phyloP scores from a whole-genome alignment of 768 basidiomycete genomes.

The Mycena floridula region DNA sequence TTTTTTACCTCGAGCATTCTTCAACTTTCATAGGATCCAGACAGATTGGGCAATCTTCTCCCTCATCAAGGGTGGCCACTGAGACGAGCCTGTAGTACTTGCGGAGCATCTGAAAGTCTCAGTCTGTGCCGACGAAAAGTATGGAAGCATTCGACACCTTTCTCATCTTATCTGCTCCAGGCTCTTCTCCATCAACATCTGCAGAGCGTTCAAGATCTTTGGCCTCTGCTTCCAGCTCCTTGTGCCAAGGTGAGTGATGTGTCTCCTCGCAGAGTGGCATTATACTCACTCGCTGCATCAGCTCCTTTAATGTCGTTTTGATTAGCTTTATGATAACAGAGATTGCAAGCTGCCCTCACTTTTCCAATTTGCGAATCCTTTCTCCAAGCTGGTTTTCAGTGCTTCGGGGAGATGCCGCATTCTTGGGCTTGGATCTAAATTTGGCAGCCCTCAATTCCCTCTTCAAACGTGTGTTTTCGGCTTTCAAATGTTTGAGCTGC shows the following conservation, averaged over 20 bases:
- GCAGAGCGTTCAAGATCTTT: slow-evolving; percentile 24
- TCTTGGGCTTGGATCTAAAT: too few relatives aligned
- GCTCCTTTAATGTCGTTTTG: not conserved
- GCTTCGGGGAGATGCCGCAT: not conserved
- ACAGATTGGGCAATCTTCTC: slow-evolving; percentile 35
- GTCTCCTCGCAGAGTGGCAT: not conserved
- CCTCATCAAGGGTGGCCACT: slow-evolving; percentile 25
- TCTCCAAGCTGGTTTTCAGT: not conserved
- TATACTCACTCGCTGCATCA: not conserved
- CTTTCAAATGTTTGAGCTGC: not conserved
- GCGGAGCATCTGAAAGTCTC: slow-evolving; percentile 29
- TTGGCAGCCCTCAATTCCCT: not conserved
- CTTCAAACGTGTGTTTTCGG: not conserved
- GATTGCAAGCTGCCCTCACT: not conserved
- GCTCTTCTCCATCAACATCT: slow-evolving; percentile 21
- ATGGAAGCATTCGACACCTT: slow-evolving; percentile 28
- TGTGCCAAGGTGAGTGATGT: slow-evolving; percentile 2
- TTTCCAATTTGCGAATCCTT: not conserved
- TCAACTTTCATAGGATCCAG: slow-evolving; percentile 23
- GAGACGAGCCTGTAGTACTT: slow-evolving; percentile 32
- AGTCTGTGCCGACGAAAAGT: not conserved
- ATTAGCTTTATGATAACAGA: not conserved
- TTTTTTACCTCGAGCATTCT: slow-evolving; percentile 28
- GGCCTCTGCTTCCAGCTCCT: slow-evolving; percentile 31
- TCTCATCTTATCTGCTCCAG: slow-evolving; percentile 30